Base-by-base conservation (phyloP, 208 protist genomes). In the Crithidia brevicula region DNA sequence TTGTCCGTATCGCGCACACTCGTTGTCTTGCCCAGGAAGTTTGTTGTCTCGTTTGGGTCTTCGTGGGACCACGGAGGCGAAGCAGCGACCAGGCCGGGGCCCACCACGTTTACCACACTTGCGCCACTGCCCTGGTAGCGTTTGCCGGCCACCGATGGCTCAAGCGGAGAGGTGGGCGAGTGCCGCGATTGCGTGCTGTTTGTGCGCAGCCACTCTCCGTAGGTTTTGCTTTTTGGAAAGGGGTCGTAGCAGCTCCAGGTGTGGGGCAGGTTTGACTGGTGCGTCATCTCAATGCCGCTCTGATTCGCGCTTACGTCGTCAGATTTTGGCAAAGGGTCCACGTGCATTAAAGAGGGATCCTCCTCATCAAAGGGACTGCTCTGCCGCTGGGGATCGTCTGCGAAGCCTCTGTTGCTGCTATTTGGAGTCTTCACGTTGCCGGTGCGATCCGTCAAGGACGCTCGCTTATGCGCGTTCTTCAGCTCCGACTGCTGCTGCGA, bases 201-300 rank as follows among this genome's bases (percentile, higher is more conserved):
- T 10, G 45, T 53, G 58, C 58, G 43, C 65, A 63, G 65, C 42
- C 52, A 62, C 53, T 71, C 65, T 5, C 45, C 57, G 46, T 54
- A 63, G 15, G 54, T 47, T 16, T 43, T 62, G 34, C 65, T 60
- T 13, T 27, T 38, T 11, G 57, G 45, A 20, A 49, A 56, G 4
- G 36, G 67, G 58, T 53, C 20, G 57, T 42, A 28, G 67, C 51
- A 58, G 43, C 56, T 66, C 22, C 30, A 56, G 22, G 67, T 20
- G 6, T 42, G n/a, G 27, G 30, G 30, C 42, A 22, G 46, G 16
- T 34, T 16, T 0, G 52, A 18, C 31, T 16, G 13, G 8, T 49
- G 46, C 36, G 36, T 33, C 28, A 18, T 28, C 43, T 34, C 58
- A 15, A 18, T 53, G 45, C 58, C 53, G 10, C 34, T 15, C n/a